A percentile compares a stretch with the other conserved stretches of the same genome.
phyloP scores from a whole-genome alignment of 306 rosid genomes.

The Prinsepia uniflora region DNA sequence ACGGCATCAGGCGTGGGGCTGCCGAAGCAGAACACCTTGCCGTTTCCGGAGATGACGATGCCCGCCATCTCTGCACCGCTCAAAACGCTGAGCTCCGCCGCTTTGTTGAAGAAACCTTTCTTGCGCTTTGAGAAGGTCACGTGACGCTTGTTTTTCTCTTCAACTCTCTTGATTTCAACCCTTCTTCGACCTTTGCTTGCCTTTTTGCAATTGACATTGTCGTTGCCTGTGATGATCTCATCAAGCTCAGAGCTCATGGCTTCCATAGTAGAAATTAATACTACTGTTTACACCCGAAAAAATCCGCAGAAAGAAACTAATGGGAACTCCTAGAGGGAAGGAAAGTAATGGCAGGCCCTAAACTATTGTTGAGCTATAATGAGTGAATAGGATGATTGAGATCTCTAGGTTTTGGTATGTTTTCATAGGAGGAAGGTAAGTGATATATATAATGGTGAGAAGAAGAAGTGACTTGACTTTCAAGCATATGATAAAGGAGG shows the following conservation, averaged over 20 bases:
- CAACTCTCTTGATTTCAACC: slow-evolving; percentile 25
- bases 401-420: neutral
- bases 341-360: neutral
- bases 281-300: neutral
- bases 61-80: slow-evolving; percentile 20
- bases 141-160: slow-evolving; percentile 22
- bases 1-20: slow-evolving; percentile 11
- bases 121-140: slow-evolving; percentile 30
- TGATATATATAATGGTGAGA: neutral
- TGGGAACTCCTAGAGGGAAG: neutral
- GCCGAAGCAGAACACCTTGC: slow-evolving; percentile 16
- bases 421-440: neutral
- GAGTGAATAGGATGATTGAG: neutral
- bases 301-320: neutral
- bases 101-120: slow-evolving; percentile 22
- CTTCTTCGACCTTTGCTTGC: slow-evolving; percentile 9
- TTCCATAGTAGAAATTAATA: too few relatives aligned
- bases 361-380: neutral
- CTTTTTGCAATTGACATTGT: slow-evolving; percentile 1
- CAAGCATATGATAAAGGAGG: too few relatives aligned
- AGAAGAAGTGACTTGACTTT: neutral
- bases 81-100: slow-evolving; percentile 19
- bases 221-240: neutral
- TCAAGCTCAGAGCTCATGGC: too few relatives aligned
- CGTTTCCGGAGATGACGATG: slow-evolving; percentile 13